Evolutionary conservation across 768 basidiomycete species (phyloP), one percentile per base, ranked within the genome.

Genomic region (Xerocomellus chrysenteron): DNA sequence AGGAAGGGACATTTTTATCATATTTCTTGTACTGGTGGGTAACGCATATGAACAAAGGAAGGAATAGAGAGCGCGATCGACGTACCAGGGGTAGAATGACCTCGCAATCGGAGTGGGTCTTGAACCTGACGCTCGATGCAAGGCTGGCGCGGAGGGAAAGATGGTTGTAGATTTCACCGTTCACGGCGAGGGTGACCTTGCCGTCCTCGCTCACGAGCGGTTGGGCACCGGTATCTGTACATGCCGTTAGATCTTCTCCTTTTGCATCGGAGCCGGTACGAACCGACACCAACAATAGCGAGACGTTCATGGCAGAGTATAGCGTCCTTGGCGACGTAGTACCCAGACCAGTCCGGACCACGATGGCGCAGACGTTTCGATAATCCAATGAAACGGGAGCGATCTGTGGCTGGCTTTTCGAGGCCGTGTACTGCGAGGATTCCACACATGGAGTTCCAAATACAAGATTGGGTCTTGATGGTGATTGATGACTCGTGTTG

Each of bases 161-260:
- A 69, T 98, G 93, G 80, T 98, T 99, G 81, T 99, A 99, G 66
- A 99, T 98, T 75, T 99, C 97, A 50, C 97, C 97, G 74, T 99
- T 99, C 69, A 99, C 97, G 55, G 90, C 84, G 52, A 99, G 87
- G 61, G 88, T 82, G 59, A 86, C 67, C 64, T 88, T 90, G 51
- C 86, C 89, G 62, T 98, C 93, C 24, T 91, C 83, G 74, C 89
- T 94, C 54, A 87, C 73, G 44, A 99, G 80, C 14, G 97, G 97
- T 70, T 99, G 97, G 19, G 97, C 97, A 59, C 97, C 97, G 37
- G 94, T 88, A 68, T 98, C 96, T 98, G 66, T 49, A 41, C 11
- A 10, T 21, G 46, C 35, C 21, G 41, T 54, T 47, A 56, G 58
- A 44, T 48, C 14, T 2, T 24, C 5, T n/a, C 9, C 21, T 2